Evolutionary conservation across 805 yeast genomes (phyloP), one percentile per base, ranked within the genome.

Genomic region (Candida tallmaniae): DNA sequence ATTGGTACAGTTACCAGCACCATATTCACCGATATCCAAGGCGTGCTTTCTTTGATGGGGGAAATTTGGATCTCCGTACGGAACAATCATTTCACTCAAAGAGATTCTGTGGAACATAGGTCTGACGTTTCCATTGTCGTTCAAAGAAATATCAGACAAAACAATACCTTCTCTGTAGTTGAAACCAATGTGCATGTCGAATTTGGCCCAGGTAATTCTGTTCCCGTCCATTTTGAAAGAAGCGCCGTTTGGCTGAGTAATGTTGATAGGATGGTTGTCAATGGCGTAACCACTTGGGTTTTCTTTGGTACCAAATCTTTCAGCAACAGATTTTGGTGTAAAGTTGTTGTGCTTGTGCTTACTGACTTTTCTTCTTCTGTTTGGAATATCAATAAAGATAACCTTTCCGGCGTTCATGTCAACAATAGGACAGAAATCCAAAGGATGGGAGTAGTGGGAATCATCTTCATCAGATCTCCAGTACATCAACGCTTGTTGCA

Each of bases 21-120:
- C 93, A 56, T 83, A 83, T 59, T 83, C 93, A 57, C 93, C 93
- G 46, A 83, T 77, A 62, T 83, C 93, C 60, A 83, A 76, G 28
- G 93, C 93, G 51, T 83, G 93, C 61, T 83, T 83, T 64, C 93
- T 73, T 54, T 83, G 88, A 56, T 83, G 90, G 36, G 88, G 89
- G 63, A 71, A 78, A 45, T 76, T 81, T 39, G 93, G 93, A 42
- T 70, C 68, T 36, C 93, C 93, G 52, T 83, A 83, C 16, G 93
- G 93, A 40, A 83, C 93, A 62, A 83, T 79, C 90, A 83, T 83
- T 65, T 83, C 93, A 24, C 83, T 68, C 40, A 83, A 64, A 3
- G 90, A 83, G 50, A 83, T 69, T 60, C 93, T 71, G 68, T 83
- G 87, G 74, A 83, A 83, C 35, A 83, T 59, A 26, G 89, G 82